Base-by-base conservation (phyloP, 208 protist species). In the Leishmania amazonensis region DNA sequence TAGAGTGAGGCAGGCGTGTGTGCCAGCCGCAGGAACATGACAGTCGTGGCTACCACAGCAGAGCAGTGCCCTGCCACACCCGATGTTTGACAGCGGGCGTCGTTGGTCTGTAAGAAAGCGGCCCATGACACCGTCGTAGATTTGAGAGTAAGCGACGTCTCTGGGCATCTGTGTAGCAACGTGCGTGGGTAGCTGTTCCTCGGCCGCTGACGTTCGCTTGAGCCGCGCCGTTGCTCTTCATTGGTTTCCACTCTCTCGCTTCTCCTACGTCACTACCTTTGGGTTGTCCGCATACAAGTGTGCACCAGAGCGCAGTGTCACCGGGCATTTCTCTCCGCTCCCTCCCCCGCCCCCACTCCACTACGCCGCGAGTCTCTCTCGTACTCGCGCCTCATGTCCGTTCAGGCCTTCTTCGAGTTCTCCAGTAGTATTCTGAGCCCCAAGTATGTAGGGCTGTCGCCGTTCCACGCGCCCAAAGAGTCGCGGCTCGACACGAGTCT, bases 391-490 rank as follows among this genome's bases (percentile, higher is more conserved):
- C 21, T n/a, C 49, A 93, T 92, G 89, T 92, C 90, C 15, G 53
- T 78, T 28, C 90, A 90, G 71, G 89, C 88, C 1, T 88, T 95
- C 60, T 89, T 96, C 75, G 91, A 93, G 68, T 86, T 96, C 35
- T 96, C 90, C 4, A 96, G 72, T 65, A 96, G 88, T 60, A 78
- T 95, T 28, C 75, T 95, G 54, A 95, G 85, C 80, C 93, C 95
- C 3, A 95, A 96, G 72, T 74, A 90, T 38, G 81, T 96, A 0
- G 92, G 93, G 4, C 79, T 87, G 3, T 91, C 81, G 3, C 95
- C 95, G 0, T 98, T 96, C 71, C 84, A 88, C 64, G 81, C 57
- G 11, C 57, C 88, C 11, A 62, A 60, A 21, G 85, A 90, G 60
- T 74, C 87, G 45, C 88, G 93, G 5, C 76, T 87, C 2, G 85